Evolutionary conservation across 192 early-diverging fungal genomes (phyloP).

Genomic region (Backusella circina): DNA sequence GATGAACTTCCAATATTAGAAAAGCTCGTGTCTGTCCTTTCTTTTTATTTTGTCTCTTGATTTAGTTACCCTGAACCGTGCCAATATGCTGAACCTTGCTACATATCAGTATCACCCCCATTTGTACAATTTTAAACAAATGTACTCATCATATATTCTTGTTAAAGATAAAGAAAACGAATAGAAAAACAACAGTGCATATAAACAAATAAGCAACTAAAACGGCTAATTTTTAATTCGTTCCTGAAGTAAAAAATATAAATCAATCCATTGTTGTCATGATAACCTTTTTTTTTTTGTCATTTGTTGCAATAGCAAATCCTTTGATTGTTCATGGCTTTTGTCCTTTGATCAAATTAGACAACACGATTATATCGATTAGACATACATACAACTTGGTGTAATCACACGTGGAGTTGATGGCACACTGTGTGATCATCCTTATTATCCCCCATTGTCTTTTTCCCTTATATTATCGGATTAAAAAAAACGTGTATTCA

Average conservation of each 20-base stretch:
- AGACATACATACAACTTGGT: background rate
- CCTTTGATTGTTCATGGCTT: background rate
- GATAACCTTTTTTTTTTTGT: background rate
- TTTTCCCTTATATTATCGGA: background rate
- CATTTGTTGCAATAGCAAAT: background rate
- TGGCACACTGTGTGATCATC: background rate
- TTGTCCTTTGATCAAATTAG: background rate
- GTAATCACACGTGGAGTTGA: background rate
- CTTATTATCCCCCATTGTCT: background rate
- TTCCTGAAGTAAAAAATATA: background rate
- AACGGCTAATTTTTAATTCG: background rate
- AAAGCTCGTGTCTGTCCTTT: background rate
- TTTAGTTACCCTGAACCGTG: slow-evolving; percentile 39
- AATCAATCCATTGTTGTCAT: background rate
- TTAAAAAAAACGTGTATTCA: background rate
- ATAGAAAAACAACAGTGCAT: background rate
- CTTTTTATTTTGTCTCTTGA: background rate
- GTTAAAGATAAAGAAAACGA: slow-evolving; percentile 10
- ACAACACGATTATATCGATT: background rate
- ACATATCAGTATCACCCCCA: slow-evolving; percentile 54
- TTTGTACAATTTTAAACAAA: slow-evolving; percentile 61
- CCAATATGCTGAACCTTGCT: slow-evolving; percentile 46
- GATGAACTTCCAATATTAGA: background rate
- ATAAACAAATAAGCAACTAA: background rate
- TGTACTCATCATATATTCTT: slow-evolving; percentile 42